Conservation (phyloP, 176 grass and related monocot species). For the Saccharum officinarum region DNA sequence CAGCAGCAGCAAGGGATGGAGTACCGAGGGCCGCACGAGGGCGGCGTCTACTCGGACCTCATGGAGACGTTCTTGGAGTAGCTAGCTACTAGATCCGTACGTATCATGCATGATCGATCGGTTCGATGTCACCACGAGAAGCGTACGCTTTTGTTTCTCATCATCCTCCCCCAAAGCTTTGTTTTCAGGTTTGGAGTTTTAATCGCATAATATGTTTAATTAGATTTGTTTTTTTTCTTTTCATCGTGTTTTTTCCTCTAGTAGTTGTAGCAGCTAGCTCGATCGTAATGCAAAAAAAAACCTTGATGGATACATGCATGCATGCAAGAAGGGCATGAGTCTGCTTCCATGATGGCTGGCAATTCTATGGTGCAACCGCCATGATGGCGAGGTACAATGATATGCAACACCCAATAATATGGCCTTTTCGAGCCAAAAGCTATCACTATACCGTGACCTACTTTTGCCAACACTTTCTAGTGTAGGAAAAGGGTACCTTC, state of each 20-base stretch:
- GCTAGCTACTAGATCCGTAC: not conserved
- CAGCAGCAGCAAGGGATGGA: conserved; percentile 60
- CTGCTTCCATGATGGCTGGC: conserved; percentile 49
- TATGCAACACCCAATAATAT: conserved; percentile 46
- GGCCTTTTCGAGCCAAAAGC: conserved; percentile 40
- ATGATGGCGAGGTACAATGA: conserved; percentile 52
- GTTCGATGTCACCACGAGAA: not conserved
- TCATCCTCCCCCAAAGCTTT: conserved; percentile 33
- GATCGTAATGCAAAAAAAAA: not conserved
- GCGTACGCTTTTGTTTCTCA: conserved; percentile 5
- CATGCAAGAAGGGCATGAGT: conserved; percentile 59
- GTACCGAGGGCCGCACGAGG: conserved; percentile 70
- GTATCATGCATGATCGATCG: not conserved
- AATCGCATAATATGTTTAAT: conserved; percentile 42
- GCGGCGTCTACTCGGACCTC: conserved; percentile 87
- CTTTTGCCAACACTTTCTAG: too few relatives aligned
- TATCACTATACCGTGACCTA: too few relatives aligned
- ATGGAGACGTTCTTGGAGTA: conserved; percentile 99
- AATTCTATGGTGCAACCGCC: conserved; percentile 36
- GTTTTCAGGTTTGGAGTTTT: conserved; percentile 51
- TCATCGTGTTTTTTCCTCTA: not conserved
- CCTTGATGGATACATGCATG: conserved; percentile 32
- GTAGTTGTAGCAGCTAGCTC: conserved; percentile 13
- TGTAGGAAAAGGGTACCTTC: too few relatives aligned
- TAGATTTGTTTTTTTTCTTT: conserved; percentile 18